Evolutionary conservation across 495 filamentous ascomycete genomes (phyloP).

Genomic region (Penicillium bovifimosum): DNA sequence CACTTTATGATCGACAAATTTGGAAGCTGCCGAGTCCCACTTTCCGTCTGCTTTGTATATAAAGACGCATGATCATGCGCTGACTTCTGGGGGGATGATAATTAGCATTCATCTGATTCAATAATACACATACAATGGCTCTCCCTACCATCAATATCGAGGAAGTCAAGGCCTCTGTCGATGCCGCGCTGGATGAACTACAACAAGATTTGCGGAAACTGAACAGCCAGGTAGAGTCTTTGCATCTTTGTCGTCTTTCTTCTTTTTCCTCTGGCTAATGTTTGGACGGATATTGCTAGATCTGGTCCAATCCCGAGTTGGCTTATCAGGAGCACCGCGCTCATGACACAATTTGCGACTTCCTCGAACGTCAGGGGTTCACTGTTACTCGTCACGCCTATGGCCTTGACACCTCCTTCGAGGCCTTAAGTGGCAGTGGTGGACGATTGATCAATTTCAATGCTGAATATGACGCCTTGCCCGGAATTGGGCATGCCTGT

Average conservation of each 20-base stretch:
- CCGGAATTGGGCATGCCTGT: constrained; percentile 59
- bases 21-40: too few relatives aligned
- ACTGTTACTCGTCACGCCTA: constrained; percentile 50
- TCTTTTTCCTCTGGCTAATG: not conserved
- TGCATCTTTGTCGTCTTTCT: not conserved
- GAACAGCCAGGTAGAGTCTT: constrained; percentile 19
- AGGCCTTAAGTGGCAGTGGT: constrained; percentile 33
- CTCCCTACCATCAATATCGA: constrained; percentile 14
- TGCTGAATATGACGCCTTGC: constrained; percentile 51
- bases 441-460: constrained; percentile 43
- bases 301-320: constrained; percentile 58
- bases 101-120: constrained; percentile 13
- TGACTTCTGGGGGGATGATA: too few relatives aligned
- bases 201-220: constrained; percentile 26
- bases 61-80: too few relatives aligned
- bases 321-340: constrained; percentile 53
- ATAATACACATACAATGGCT: constrained; percentile 12
- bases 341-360: constrained; percentile 52
- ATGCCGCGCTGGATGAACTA: constrained; percentile 21
- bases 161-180: constrained; percentile 26
- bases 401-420: constrained; percentile 37
- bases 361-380: constrained; percentile 51
- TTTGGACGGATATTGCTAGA: constrained; percentile 23
- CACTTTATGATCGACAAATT: too few relatives aligned
- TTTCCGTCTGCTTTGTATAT: too few relatives aligned